phyloP scores from a whole-genome alignment of 169 alveolate species.

The Eimeria necatrix region DNA sequence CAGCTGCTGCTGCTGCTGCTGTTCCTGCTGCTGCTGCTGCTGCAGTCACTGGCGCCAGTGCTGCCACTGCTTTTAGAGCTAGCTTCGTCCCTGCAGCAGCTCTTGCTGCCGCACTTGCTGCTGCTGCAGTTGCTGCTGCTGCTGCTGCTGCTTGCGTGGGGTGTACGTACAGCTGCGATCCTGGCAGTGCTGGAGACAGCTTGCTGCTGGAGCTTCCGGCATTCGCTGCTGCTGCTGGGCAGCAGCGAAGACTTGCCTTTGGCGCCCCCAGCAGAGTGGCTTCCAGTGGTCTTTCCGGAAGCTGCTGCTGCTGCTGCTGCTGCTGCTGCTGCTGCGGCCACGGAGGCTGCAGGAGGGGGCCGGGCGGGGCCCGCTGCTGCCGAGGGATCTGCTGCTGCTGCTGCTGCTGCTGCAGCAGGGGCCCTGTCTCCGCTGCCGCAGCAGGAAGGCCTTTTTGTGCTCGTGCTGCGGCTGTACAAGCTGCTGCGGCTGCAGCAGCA shows the following conservation, averaged over 20 bases:
- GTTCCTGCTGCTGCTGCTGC: constrained; percentile 14
- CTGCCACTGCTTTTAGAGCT: constrained; percentile 96
- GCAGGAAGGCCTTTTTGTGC: constrained; percentile 70
- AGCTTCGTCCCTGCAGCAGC: too few species aligned
- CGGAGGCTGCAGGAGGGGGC: not conserved
- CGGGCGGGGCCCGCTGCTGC: not conserved
- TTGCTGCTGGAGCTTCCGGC: constrained; percentile 69
- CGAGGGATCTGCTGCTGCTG: constrained; percentile 41
- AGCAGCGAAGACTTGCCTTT: not conserved
- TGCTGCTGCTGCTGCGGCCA: constrained; percentile 15
- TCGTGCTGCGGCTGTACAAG: constrained; percentile 37
- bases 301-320: constrained; percentile 14
- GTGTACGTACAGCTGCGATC: constrained; percentile 97
- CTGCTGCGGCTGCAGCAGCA: constrained; percentile 31
- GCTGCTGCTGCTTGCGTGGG: constrained; percentile 5
- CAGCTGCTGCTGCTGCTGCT: not conserved
- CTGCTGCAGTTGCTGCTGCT: constrained; percentile 95
- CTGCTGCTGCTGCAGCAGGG: not conserved
- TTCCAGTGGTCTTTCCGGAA: constrained; percentile 20
- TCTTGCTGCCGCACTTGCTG: too few species aligned
- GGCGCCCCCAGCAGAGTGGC: constrained; percentile 32
- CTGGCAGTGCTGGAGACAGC: constrained; percentile 98
- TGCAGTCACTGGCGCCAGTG: constrained; percentile 80
- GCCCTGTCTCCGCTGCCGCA: constrained; percentile 27
- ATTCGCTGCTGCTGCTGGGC: constrained; percentile 3